phyloP scores from a whole-genome alignment of 768 basidiomycete species.

The Vishniacozyma victoriae region DNA sequence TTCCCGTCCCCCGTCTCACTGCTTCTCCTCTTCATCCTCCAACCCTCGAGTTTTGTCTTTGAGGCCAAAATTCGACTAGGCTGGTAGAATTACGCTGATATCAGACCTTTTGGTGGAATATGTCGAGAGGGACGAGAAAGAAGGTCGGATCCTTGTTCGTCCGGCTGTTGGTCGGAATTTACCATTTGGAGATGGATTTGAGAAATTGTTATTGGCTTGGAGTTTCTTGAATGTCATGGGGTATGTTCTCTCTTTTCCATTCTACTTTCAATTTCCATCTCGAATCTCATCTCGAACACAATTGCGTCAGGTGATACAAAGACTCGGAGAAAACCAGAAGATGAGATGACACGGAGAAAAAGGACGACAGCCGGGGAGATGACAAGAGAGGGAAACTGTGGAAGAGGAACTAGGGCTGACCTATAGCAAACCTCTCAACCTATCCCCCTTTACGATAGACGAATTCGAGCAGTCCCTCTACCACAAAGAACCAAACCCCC shows the following conservation, averaged over 20 bases:
- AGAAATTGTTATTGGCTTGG: slow-evolving; percentile 84
- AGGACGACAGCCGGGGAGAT: too few species aligned
- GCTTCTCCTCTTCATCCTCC: too few species aligned
- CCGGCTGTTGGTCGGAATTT: slow-evolving; percentile 29
- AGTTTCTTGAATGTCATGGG: slow-evolving; percentile 90
- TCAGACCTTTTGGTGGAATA: slow-evolving; percentile 41
- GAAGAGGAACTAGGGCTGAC: background rate
- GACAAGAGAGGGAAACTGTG: too few species aligned
- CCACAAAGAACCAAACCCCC: slow-evolving; percentile 69
- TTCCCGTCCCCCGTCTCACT: too few species aligned
- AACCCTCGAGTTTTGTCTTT: too few species aligned
- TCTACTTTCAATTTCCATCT: too few species aligned
- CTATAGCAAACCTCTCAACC: slow-evolving; percentile 72
- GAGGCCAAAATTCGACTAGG: too few species aligned
- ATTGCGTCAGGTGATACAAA: too few species aligned
- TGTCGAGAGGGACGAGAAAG: slow-evolving; percentile 22
- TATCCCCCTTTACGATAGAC: slow-evolving; percentile 85
- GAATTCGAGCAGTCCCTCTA: slow-evolving; percentile 83
- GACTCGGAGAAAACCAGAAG: too few species aligned
- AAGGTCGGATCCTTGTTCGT: slow-evolving; percentile 27
- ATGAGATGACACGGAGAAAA: too few species aligned
- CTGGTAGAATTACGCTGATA: background rate
- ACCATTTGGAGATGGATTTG: slow-evolving; percentile 54
- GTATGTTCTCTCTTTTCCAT: slow-evolving; percentile 53
- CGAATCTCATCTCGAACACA: too few species aligned